phyloP scores from a whole-genome alignment of 1,284 basidiomycete species.

The Ceratobasidium sp. region DNA sequence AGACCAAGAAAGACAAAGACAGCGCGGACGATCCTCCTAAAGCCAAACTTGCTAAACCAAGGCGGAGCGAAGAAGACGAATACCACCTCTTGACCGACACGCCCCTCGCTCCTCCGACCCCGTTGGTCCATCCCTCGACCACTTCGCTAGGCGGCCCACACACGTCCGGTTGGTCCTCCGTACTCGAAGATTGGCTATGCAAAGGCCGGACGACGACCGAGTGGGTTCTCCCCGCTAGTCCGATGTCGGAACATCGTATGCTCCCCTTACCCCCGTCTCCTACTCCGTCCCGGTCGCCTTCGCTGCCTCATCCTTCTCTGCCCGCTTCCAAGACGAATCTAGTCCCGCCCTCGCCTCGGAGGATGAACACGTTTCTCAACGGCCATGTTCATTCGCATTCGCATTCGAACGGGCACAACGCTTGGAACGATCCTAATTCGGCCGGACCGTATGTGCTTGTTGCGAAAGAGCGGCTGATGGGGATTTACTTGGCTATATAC shows the following conservation, averaged over 20 bases:
- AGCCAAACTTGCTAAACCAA: slow-evolving; percentile 11
- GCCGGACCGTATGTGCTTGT: slow-evolving; percentile 82
- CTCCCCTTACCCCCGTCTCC: slow-evolving; percentile 19
- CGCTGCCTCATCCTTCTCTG: slow-evolving; percentile 44
- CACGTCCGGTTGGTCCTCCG: slow-evolving; percentile 74
- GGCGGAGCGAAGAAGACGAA: slow-evolving; percentile 41
- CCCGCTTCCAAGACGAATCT: slow-evolving; percentile 13
- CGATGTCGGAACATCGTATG: slow-evolving; percentile 32
- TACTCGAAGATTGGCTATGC: slow-evolving; percentile 79
- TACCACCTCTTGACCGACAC: slow-evolving; percentile 12
- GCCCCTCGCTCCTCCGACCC: not conserved
- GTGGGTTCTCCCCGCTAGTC: slow-evolving; percentile 13
- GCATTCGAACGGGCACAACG: slow-evolving; percentile 58
- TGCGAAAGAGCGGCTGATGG: slow-evolving; percentile 90
- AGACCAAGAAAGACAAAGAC: slow-evolving; percentile 32
- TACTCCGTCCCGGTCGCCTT: slow-evolving; percentile 42
- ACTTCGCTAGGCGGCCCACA: slow-evolving; percentile 25
- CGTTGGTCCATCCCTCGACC: not conserved
- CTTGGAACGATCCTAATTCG: slow-evolving; percentile 56
- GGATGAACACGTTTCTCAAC: slow-evolving; percentile 38
- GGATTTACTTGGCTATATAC: slow-evolving; percentile 83
- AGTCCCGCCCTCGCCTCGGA: slow-evolving; percentile 12
- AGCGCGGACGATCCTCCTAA: slow-evolving; percentile 1
- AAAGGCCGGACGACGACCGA: slow-evolving; percentile 58
- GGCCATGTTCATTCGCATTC: slow-evolving; percentile 49